Evolutionary conservation across 2,329 filamentous ascomycete species (phyloP), one percentile per base, ranked within the genome.

Genomic region (Fonsecaea monophora): DNA sequence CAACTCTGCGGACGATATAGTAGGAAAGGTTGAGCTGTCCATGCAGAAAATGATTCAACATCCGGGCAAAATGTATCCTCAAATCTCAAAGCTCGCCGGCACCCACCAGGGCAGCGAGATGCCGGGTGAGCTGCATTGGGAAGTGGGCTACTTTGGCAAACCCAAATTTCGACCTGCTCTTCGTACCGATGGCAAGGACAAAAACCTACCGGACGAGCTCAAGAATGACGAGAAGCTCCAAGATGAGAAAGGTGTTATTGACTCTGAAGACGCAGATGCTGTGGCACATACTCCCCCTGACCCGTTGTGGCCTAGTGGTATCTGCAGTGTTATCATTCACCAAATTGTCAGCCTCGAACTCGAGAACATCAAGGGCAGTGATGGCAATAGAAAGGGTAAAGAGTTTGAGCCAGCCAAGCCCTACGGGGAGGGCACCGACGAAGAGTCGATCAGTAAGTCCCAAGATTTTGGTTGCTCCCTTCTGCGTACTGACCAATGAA

Each of bases 31-130:
- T 18, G 94, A 98, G 76, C 82, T 98, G 2, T 94, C 92, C 40
- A 92, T 99, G 76, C 93, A 96, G 74, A 93, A 97, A 77, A 89
- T 99, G 81, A 96, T 98, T 66, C 91, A 96, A 74, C 91, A 97
- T 75, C 93, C 94, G 0, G 92, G 94, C 40, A 92, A 91, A 74
- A 96, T 97, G 92, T 96, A 94, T 73, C 90, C 92, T 4, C 92
- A 97, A 73, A 85, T 92, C 7, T 97, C 93, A 0, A 93, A 90
- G 73, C 86, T 98, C 1, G 83, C 87, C 34, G 94, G 94, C 10
- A 88, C 96, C 80, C 90, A 95, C 73, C 89, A 92, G 25, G 92
- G 90, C 12, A 94, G 88, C 71, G 86, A 87, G 58, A 98, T 98
- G 93, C 95, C 95, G 0, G 94, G 95, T 34, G 90, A 97, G 75